phyloP scores from a whole-genome alignment of 352 stramenopile genomes.

The Phytophthora brassicae region DNA sequence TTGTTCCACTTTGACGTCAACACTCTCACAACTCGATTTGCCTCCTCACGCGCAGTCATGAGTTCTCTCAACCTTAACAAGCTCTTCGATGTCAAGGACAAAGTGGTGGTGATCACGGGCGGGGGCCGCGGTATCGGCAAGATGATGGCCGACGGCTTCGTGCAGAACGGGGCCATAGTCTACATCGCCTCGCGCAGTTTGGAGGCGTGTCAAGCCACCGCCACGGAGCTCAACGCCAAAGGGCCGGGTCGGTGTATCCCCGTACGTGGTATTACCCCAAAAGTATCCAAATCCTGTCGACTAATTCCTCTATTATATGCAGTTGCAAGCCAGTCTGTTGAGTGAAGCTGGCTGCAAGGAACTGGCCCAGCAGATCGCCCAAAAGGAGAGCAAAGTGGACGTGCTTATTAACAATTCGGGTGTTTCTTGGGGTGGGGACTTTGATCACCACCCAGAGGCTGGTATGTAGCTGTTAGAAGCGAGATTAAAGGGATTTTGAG shows the following conservation, averaged over 20 bases:
- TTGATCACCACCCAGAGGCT: slow-evolving; percentile 33
- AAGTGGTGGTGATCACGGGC: slow-evolving; percentile 93
- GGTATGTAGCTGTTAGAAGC: slow-evolving; percentile 43
- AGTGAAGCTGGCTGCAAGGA: slow-evolving; percentile 41
- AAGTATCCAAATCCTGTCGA: neutral
- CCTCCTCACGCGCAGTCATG: slow-evolving; percentile 12
- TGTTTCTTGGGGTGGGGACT: slow-evolving; percentile 46
- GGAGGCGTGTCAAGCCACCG: slow-evolving; percentile 78
- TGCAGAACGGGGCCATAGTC: slow-evolving; percentile 91
- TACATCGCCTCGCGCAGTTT: slow-evolving; percentile 91
- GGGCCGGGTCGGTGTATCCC: slow-evolving; percentile 66
- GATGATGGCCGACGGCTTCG: slow-evolving; percentile 96
- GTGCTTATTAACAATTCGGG: slow-evolving; percentile 96
- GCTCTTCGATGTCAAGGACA: slow-evolving; percentile 55
- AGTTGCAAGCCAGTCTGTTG: slow-evolving; percentile 44
- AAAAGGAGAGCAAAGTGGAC: slow-evolving; percentile 77
- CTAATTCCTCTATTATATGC: neutral
- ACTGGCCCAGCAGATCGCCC: slow-evolving; percentile 73
- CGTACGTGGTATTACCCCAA: slow-evolving; percentile 12
- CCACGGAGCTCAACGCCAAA: slow-evolving; percentile 64
- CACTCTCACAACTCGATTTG: slow-evolving; percentile 12
- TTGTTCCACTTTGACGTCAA: neutral
- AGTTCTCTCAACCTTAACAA: slow-evolving; percentile 22
- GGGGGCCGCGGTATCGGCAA: slow-evolving; percentile 93
- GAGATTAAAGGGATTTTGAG: slow-evolving; percentile 90